Percentiles rank a stretch among this genome's conserved stretches.
Conservation (phyloP, 306 rosid genomes). For the Vigna nakashimae region DNA sequence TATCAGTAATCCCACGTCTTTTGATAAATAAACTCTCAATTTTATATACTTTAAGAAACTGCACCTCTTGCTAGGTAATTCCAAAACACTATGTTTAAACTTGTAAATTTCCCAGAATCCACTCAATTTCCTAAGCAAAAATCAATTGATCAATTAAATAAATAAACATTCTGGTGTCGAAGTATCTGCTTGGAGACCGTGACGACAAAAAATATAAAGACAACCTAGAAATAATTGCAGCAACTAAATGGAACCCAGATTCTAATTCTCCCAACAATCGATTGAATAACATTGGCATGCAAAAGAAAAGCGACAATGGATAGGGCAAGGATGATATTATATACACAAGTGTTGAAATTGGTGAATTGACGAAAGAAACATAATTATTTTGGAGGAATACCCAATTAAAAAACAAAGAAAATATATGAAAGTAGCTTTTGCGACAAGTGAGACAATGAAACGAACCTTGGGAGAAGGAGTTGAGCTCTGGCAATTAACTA, state of each 20-base stretch:
- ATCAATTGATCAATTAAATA: background rate
- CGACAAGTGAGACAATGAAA: background rate
- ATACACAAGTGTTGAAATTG: background rate
- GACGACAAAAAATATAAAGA: background rate
- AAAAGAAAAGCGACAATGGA: background rate
- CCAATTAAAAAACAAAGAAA: background rate
- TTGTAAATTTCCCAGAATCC: background rate
- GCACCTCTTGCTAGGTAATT: background rate
- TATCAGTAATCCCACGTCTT: background rate
- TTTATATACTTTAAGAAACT: conserved; percentile 5
- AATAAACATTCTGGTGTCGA: background rate
- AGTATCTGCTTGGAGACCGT: background rate
- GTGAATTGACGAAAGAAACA: background rate
- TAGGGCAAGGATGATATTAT: background rate
- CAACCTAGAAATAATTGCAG: background rate
- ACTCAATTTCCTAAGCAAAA: conserved; percentile 8
- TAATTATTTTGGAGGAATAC: background rate
- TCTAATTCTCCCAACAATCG: background rate
- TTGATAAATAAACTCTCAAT: conserved; percentile 7
- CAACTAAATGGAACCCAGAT: background rate
- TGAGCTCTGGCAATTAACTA: background rate
- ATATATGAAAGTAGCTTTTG: background rate
- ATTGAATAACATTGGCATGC: background rate
- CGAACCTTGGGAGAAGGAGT: conserved; percentile 15
- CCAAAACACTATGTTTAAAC: background rate